Evolutionary conservation across 192 early-diverging fungal genomes (phyloP), one percentile per base, ranked within the genome.

Genomic region (Backusella sp.): DNA sequence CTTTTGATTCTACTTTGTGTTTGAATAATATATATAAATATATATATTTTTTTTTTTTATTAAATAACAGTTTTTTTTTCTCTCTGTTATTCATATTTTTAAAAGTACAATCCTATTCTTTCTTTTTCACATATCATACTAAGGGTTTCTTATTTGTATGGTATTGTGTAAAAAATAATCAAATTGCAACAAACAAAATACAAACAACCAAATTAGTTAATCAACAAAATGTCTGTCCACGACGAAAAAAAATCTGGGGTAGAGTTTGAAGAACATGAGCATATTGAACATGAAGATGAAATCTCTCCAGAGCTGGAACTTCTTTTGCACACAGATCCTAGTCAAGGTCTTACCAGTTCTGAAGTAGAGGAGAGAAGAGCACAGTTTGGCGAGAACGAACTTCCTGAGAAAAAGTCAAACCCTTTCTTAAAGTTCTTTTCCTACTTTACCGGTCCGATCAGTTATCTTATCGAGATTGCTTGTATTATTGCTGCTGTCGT

Each of bases 371-470:
- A 89, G 79, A 92, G 96, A 71, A 77, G 90, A 12, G 85, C 78
- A 21, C 76, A 86, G 73, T 98, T 95, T 77, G 96, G 96, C 70
- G 82, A 78, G 65, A 97, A 97, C 79, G 92, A 94, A 77, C 81
- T 93, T 62, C 86, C 92, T 1, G 96, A 98, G 82, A 87, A 90
- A 68, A 96, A 94, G 83, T 92, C 89, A 9, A 97, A 94, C 81
- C 92, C 92, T 5, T 79, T 95, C 23, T 82, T 97, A 66, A 96
- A 96, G 82, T 96, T 97, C 77, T 84, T 96, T 32, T 83, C 86
- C 12, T 97, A 95, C 82, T 97, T 97, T 77, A 90, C 89, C 8
- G 96, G 96, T n/a, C 88, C 95, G 70, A 95, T 96, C 74, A 90
- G 95, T 32, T 95, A 93, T 82, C 85, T 98, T 62, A 94, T 98